These are phyloP conservation scores for Diplodia mutila DNA, from an alignment of 2,329 filamentous ascomycete species.

Conservation along the genomic window DNA sequence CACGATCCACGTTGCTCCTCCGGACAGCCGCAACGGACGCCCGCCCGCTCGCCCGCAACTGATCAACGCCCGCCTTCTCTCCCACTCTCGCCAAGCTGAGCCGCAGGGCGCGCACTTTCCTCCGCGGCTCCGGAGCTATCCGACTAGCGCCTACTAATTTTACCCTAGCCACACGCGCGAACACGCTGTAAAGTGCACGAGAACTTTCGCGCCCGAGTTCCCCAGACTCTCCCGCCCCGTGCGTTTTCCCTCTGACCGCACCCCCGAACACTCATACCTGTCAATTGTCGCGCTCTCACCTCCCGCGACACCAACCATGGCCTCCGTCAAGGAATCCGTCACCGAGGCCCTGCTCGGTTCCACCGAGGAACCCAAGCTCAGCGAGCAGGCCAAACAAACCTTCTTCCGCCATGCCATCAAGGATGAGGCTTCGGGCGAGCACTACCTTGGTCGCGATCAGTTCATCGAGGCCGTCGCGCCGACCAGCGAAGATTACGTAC, in stretches of 20 bases:
- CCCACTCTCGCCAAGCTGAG: constrained; percentile 19
- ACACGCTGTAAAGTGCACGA: constrained; percentile 15
- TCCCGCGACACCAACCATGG: constrained; percentile 19
- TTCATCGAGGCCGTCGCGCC: constrained; percentile 93
- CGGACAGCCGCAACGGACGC: background rate
- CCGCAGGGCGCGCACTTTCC: constrained; percentile 14
- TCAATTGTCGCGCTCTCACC: constrained; percentile 20
- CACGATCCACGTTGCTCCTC: background rate
- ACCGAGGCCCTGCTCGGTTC: constrained; percentile 67
- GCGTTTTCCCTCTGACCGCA: constrained; percentile 21
- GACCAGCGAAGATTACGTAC: constrained; percentile 85
- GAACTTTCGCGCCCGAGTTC: constrained; percentile 10
- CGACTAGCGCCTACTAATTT: constrained; percentile 24
- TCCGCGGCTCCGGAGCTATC: constrained; percentile 23
- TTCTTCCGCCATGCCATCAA: constrained; percentile 78
- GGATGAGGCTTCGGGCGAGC: constrained; percentile 75
- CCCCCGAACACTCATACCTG: background rate
- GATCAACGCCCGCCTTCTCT: background rate
- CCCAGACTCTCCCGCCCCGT: constrained; percentile 17
- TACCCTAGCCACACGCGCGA: constrained; percentile 16
- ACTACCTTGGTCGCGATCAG: constrained; percentile 79
- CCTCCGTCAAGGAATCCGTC: constrained; percentile 68
- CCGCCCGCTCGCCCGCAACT: constrained; percentile 14
- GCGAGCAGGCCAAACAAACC: constrained; percentile 72
- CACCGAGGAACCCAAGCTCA: constrained; percentile 63